Evolutionary conservation across 441 rosid species (phyloP).

Genomic region (Bocquillonia castaneifolia): DNA sequence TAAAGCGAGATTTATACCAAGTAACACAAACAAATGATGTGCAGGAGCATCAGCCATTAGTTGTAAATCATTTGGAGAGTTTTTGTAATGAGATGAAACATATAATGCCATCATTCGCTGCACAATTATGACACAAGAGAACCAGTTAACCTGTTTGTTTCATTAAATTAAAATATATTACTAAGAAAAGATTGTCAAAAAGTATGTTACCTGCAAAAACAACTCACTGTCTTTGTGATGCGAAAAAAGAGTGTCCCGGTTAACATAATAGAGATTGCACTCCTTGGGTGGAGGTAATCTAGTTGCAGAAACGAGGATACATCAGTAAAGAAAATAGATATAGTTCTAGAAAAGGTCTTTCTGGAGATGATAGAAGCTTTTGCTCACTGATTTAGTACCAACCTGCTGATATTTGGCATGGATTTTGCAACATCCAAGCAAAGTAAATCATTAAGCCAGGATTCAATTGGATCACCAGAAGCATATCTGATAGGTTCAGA

Average conservation of each 20-base stretch:
- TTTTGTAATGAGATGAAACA: constrained; percentile 97
- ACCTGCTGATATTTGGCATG: constrained; percentile 72
- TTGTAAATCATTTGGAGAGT: constrained; percentile 98
- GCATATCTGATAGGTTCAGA: constrained; percentile 90
- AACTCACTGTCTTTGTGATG: constrained; percentile 91
- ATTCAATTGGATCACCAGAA: constrained; percentile 88
- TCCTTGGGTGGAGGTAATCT: constrained; percentile 81
- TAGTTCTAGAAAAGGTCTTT: not conserved
- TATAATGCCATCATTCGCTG: constrained; percentile 99
- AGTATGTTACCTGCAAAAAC: constrained; percentile 73
- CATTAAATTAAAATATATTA: constrained; percentile 3
- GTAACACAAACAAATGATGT: constrained; percentile 89
- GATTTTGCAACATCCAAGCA: constrained; percentile 79
- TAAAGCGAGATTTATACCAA: constrained; percentile 46
- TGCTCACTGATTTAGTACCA: constrained; percentile 23
- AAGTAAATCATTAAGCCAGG: constrained; percentile 88
- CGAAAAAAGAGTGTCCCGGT: constrained; percentile 91
- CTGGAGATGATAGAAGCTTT: constrained; percentile 14
- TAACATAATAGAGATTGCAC: constrained; percentile 91
- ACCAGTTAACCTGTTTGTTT: constrained; percentile 3
- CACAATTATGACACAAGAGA: constrained; percentile 29
- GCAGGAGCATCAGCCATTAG: constrained; percentile 99
- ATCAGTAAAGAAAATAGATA: constrained; percentile 18
- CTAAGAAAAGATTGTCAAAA: not conserved
- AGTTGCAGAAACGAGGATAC: constrained; percentile 25